Evolutionary conservation across 345 rosid species (phyloP).

Genomic region (Syzygium aqueum): DNA sequence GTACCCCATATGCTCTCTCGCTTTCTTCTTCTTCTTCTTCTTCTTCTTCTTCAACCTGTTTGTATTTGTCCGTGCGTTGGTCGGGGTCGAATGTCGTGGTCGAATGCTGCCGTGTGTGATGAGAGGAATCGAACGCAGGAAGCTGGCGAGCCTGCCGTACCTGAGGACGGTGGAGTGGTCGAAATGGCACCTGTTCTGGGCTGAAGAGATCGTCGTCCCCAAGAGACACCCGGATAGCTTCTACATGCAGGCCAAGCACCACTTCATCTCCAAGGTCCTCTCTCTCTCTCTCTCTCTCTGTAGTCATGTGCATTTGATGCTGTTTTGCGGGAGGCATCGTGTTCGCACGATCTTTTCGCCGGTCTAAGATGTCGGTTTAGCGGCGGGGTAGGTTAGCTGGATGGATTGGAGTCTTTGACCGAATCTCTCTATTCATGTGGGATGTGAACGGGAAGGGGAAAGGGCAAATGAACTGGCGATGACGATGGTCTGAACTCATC

Average conservation of each 20-base stretch:
- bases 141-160: constrained; percentile 17
- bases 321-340: background rate
- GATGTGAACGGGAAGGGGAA: background rate
- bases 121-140: constrained; percentile 7
- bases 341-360: background rate
- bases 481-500: background rate
- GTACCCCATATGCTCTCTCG: background rate
- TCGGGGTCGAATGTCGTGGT: background rate
- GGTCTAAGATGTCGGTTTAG: background rate
- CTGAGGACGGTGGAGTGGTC: constrained; percentile 26
- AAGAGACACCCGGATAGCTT: constrained; percentile 23
- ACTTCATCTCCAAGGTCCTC: constrained; percentile 25
- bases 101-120: background rate
- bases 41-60: background rate
- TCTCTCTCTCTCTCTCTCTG: background rate
- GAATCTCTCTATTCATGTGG: background rate
- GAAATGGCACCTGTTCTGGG: constrained; percentile 37
- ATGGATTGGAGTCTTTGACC: background rate
- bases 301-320: background rate
- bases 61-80: background rate
- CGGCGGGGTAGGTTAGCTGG: background rate
- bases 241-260: constrained; percentile 21
- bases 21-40: background rate
- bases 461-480: background rate
- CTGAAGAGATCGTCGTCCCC: constrained; percentile 27